phyloP scores from a whole-genome alignment of 805 yeast genomes.

The Wickerhamiella siamensis region DNA sequence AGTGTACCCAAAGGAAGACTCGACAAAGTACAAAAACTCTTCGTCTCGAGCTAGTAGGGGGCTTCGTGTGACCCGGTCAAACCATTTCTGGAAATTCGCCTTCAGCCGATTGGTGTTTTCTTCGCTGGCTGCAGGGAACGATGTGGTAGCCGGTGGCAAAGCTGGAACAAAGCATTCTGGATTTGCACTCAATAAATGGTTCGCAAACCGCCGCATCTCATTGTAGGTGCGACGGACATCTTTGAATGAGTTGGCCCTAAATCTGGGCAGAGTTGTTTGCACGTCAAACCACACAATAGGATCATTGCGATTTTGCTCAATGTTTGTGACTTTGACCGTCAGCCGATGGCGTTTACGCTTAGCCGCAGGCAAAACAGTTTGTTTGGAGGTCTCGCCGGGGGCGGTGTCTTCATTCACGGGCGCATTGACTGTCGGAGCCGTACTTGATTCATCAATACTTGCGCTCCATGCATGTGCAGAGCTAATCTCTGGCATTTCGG shows the following conservation, averaged over 20 bases:
- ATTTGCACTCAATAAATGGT: constrained; percentile 63
- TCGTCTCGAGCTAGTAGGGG: constrained; percentile 78
- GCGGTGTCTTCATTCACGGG: background rate
- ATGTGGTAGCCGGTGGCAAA: constrained; percentile 57
- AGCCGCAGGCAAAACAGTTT: background rate
- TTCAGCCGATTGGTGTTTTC: constrained; percentile 55
- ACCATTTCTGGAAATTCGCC: constrained; percentile 67
- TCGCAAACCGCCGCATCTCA: constrained; percentile 64
- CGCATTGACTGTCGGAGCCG: background rate
- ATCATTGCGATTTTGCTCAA: constrained; percentile 60
- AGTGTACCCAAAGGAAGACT: constrained; percentile 55
- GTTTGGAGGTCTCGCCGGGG: background rate
- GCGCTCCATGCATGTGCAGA: background rate
- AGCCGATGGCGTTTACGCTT: constrained; percentile 29
- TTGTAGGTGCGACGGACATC: constrained; percentile 67
- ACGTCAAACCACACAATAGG: constrained; percentile 69
- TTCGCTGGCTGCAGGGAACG: constrained; percentile 71
- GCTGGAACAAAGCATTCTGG: constrained; percentile 91
- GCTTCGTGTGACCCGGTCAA: constrained; percentile 53
- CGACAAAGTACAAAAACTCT: constrained; percentile 73
- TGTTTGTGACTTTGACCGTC: constrained; percentile 42
- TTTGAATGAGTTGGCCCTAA: constrained; percentile 52
- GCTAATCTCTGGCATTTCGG: background rate
- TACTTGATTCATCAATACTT: background rate
- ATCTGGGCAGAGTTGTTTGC: constrained; percentile 56